These are phyloP conservation scores for Bipolaris sorokiniana DNA, from an alignment of 2,329 filamentous ascomycete genomes.

Conservation along the genomic window DNA sequence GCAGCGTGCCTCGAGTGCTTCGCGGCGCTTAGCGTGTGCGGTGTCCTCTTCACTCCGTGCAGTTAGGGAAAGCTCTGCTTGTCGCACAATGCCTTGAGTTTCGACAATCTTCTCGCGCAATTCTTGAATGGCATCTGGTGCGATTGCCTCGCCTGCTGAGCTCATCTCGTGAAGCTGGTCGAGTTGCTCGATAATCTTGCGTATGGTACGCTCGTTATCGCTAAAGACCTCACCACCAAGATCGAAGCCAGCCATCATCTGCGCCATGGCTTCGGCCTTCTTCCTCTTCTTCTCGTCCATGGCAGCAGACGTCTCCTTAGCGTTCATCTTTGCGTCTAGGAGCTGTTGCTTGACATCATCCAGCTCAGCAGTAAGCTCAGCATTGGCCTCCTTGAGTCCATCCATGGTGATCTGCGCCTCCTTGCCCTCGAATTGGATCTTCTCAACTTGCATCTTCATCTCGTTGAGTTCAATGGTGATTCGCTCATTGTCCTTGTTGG, in stretches of 20 bases:
- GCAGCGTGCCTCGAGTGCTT: constrained; percentile 79
- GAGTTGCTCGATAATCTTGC: constrained; percentile 81
- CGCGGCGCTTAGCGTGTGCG: constrained; percentile 68
- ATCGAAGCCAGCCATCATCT: constrained; percentile 99
- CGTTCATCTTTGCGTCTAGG: constrained; percentile 93
- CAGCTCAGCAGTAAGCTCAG: constrained; percentile 87
- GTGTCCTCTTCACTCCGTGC: constrained; percentile 68
- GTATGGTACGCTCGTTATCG: constrained; percentile 85
- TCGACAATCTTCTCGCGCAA: constrained; percentile 81
- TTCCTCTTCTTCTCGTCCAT: constrained; percentile 97
- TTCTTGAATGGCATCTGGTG: constrained; percentile 78
- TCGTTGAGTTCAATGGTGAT: constrained; percentile 87
- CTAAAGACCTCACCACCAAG: constrained; percentile 92
- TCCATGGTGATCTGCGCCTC: constrained; percentile 98
- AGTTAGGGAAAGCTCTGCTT: constrained; percentile 86
- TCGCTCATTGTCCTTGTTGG: constrained; percentile 88
- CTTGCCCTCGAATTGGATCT: constrained; percentile 93
- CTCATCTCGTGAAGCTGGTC: constrained; percentile 79
- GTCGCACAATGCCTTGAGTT: constrained; percentile 88
- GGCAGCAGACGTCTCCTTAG: constrained; percentile 88
- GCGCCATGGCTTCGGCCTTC: constrained; percentile 98
- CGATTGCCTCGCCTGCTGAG: constrained; percentile 76
- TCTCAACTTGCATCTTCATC: constrained; percentile 95
- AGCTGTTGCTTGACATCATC: constrained; percentile 97
- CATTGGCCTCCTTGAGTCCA: constrained; percentile 91